Base-by-base conservation (phyloP, 2,329 filamentous ascomycete species). In the Penicillium sp. region DNA sequence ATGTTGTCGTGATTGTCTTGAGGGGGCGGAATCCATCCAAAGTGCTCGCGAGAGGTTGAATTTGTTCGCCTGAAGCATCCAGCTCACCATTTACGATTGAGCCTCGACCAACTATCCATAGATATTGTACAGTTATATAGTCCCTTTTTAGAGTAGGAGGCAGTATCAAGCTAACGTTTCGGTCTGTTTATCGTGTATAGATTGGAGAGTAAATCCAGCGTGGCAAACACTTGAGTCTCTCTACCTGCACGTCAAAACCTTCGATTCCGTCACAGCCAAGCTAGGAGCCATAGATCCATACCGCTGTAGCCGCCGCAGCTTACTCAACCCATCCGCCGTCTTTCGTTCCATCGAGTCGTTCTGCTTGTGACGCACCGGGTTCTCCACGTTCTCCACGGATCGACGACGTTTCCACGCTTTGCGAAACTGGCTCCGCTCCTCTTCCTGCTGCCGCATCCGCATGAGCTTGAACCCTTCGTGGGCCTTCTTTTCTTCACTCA, bases 381-480 rank as follows among this genome's bases (percentile, higher is more conserved):
- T 27, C 11, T n/a, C 10, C 25, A 19, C 21, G 2, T 13, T 36
- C 25, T 49, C 48, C 15, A 46, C 18, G 7, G 57, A 57, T 38
- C 53, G 48, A 2, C 59, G 54, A 8, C 53, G 47, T 35, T 48
- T 60, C 55, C 59, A 64, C 7, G 57, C 54, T 35, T 61, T 63
- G 27, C 62, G 60, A 39, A 65, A 65, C 41, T 58, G 55, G n/a
- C 45, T 42, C 23, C 56, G 58, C 33, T 65, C 62, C 8, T 65
- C 59, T 4, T 56, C 51, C 23, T 60, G 56, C 36, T 65, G 62
- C 34, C 54, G 57, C 13, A 57, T 51, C 4, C 62, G 62, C 33
- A 55, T 50, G 19, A 54, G 47, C 16, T 62, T 36, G 26, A 65
- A 65, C 5, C 51, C 47, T 23, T 57, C 47, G 30, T 64, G 61